Evolutionary conservation across 371 early-diverging fungal genomes (phyloP).

Genomic region (Syncephalastrum sp.): DNA sequence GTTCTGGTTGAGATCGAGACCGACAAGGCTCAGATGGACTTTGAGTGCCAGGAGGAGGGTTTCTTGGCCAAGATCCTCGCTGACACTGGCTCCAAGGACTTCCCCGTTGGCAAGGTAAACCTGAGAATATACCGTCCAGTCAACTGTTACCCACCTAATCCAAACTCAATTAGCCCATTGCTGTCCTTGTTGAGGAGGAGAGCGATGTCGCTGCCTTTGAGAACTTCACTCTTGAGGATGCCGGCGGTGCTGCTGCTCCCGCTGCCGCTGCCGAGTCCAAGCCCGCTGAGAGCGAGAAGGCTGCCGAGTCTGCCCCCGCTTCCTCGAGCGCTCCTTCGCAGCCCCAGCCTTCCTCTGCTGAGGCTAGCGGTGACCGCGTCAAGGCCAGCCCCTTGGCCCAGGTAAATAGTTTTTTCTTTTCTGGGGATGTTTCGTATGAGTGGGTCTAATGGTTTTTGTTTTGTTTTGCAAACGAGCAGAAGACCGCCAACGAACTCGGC

Average conservation of each 20-base stretch:
- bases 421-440: constrained; percentile 75
- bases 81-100: constrained; percentile 84
- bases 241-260: constrained; percentile 45
- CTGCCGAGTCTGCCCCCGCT: constrained; percentile 27
- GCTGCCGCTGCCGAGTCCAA: constrained; percentile 23
- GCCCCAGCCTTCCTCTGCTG: constrained; percentile 39
- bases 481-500: constrained; percentile 82
- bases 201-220: constrained; percentile 87
- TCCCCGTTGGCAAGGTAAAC: constrained; percentile 66
- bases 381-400: constrained; percentile 89
- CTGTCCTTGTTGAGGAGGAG: constrained; percentile 88
- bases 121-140: too few species aligned
- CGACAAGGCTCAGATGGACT: constrained; percentile 99
- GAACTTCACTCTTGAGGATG: constrained; percentile 65
- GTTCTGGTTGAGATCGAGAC: constrained; percentile 98
- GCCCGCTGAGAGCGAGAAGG: constrained; percentile 19
- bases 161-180: constrained; percentile 80
- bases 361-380: constrained; percentile 60
- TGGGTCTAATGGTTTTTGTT: background rate
- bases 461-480: constrained; percentile 37
- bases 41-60: constrained; percentile 99
- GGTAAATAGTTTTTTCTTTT: constrained; percentile 25
- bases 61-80: constrained; percentile 93
- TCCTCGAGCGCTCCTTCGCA: constrained; percentile 37
- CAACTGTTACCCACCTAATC: constrained; percentile 32